Evolutionary conservation across 139 green algal genomes (phyloP), one percentile per base, ranked within the genome.

Genomic region (Picochlorum sp.): DNA sequence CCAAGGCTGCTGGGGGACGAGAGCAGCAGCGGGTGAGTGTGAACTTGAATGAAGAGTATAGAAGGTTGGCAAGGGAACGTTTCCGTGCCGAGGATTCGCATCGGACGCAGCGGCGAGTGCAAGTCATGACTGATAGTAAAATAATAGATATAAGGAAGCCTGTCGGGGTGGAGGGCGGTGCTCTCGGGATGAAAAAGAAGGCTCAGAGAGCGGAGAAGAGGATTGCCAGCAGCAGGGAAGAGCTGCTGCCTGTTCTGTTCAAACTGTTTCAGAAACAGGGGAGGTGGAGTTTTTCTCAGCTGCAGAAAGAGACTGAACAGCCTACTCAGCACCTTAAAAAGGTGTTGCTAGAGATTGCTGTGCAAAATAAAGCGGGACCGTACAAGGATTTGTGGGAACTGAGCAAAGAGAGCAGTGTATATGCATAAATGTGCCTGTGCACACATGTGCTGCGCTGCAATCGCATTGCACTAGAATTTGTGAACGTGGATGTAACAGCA

Each of bases 221-320:
- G 3, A 37, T 74, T 28, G 67, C 68, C 26, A 72, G 67, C 57
- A 55, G 69, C n/a, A 49, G 50, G 18, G 35, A 63, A 2, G 61
- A 78, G 55, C 54, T 87, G 24, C 63, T 78, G 52, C 7, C 9
- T 22, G 57, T 66, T 33, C 44, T 82, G 16, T 77, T 83, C 41
- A 45, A 35, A 22, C 43, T 79, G 55, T 88, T 88, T 75, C 70
- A 82, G 52, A 64, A 65, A 32, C 65, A 81, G 37, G 22, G 50
- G 18, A 51, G 69, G 9, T 88, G 76, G 80, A 59, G 50, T 3
- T 77, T 87, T n/a, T 8, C 33, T 25, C 56, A 73, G 53, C 43
- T 87, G 50, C 78, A 85, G 64, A 67, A 68, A 30, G 56, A 83
- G 57, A 74, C 74, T 22, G 57, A 74, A 32, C 75, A 83, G 62